Evolutionary conservation across 2,329 filamentous ascomycete species (phyloP).

Genomic region (Venturia aucupariae): DNA sequence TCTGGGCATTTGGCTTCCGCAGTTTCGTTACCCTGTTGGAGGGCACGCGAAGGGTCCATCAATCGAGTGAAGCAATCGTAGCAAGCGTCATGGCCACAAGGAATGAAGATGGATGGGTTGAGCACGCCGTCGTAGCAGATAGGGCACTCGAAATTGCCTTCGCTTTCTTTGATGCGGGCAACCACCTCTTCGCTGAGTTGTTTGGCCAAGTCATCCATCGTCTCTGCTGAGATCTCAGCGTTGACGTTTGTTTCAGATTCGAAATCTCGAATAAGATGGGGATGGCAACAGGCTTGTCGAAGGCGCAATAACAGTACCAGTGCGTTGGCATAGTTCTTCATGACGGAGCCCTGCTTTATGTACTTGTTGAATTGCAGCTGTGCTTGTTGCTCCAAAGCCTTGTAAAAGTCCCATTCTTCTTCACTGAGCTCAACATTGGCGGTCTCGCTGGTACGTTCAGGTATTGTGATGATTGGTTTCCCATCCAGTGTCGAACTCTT

Average conservation of each 20-base stretch:
- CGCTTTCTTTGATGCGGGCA: constrained; percentile 50
- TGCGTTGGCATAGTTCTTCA: constrained; percentile 67
- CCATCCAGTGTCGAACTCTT: constrained; percentile 75
- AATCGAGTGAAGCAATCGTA: constrained; percentile 65
- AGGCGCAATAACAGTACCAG: constrained; percentile 70
- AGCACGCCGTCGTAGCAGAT: constrained; percentile 68
- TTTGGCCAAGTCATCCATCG: constrained; percentile 55
- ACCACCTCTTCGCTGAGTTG: constrained; percentile 52
- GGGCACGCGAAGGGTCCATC: constrained; percentile 49
- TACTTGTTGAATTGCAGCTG: constrained; percentile 70
- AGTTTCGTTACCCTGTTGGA: constrained; percentile 51
- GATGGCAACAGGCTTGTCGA: constrained; percentile 74
- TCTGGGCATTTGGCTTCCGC: constrained; percentile 59
- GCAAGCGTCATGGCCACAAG: constrained; percentile 73
- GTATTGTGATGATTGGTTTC: constrained; percentile 61
- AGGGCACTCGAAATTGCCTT: constrained; percentile 63
- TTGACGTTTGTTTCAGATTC: constrained; percentile 30
- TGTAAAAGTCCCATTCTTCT: constrained; percentile 58
- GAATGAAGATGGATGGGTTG: constrained; percentile 69
- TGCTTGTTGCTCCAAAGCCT: constrained; percentile 55
- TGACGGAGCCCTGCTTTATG: constrained; percentile 57
- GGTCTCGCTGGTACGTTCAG: constrained; percentile 53
- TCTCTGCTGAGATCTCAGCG: constrained; percentile 41
- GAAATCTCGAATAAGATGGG: constrained; percentile 57
- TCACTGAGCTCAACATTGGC: constrained; percentile 57